phyloP scores from a whole-genome alignment of 805 yeast species.

The Lachancea sp. region DNA sequence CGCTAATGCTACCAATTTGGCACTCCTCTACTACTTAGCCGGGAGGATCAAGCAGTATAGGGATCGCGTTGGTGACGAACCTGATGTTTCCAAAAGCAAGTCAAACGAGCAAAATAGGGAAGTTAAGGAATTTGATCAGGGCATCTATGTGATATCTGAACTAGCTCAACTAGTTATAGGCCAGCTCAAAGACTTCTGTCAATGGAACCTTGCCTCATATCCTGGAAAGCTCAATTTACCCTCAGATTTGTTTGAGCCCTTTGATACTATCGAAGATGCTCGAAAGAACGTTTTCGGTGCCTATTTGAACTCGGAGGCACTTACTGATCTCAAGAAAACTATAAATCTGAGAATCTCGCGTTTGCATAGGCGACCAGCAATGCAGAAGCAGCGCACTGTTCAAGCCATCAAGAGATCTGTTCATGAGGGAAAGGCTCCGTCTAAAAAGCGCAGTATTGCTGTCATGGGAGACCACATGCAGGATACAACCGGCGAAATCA shows the following conservation, averaged over 20 bases:
- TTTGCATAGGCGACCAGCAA: constrained; percentile 26
- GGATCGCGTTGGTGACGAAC: constrained; percentile 42
- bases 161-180: constrained; percentile 61
- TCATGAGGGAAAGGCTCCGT: constrained; percentile 20
- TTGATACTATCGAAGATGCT: constrained; percentile 51
- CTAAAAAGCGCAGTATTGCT: constrained; percentile 9
- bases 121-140: constrained; percentile 14
- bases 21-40: constrained; percentile 67
- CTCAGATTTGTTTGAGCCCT: constrained; percentile 60
- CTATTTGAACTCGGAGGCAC: constrained; percentile 46
- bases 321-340: constrained; percentile 33
- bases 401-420: constrained; percentile 26
- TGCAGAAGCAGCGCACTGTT: constrained; percentile 19
- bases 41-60: constrained; percentile 73
- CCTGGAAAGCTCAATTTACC: constrained; percentile 72
- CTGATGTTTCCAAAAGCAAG: too few species aligned
- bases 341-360: constrained; percentile 32
- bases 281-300: constrained; percentile 48
- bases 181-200: constrained; percentile 47
- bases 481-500: constrained; percentile 15
- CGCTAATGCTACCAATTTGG: constrained; percentile 59
- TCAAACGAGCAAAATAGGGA: too few species aligned
- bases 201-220: constrained; percentile 73
- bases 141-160: constrained; percentile 65
- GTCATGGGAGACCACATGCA: constrained; percentile 9